These are phyloP conservation scores for Boletus huronensis DNA, from an alignment of 768 basidiomycete species.

Conservation along the genomic window DNA sequence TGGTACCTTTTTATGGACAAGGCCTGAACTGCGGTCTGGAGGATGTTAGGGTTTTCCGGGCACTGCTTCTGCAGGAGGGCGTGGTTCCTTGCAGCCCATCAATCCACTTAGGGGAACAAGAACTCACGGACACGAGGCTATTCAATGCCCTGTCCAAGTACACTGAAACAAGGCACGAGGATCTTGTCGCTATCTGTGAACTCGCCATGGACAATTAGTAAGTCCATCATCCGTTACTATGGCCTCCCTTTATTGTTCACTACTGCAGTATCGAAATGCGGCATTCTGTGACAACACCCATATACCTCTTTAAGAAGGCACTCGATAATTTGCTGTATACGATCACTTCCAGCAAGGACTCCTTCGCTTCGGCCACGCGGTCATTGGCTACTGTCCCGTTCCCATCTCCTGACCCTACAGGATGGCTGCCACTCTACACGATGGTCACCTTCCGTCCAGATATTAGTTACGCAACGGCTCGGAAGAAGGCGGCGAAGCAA, in stretches of 20 bases:
- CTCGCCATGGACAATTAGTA: slow-evolving; percentile 98
- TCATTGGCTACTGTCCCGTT: slow-evolving; percentile 52
- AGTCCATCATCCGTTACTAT: slow-evolving; percentile 39
- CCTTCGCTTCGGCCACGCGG: slow-evolving; percentile 45
- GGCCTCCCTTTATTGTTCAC: slow-evolving; percentile 19
- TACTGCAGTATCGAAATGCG: slow-evolving; percentile 85
- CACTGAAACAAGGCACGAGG: slow-evolving; percentile 77
- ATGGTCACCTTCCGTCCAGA: slow-evolving; percentile 99
- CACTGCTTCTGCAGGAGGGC: slow-evolving; percentile 66
- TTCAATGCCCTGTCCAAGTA: slow-evolving; percentile 71
- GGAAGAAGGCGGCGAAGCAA: slow-evolving; percentile 68
- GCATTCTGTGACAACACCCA: slow-evolving; percentile 79
- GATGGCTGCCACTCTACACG: slow-evolving; percentile 93
- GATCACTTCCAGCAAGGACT: slow-evolving; percentile 50
- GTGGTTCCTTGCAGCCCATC: slow-evolving; percentile 47
- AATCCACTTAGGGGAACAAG: slow-evolving; percentile 28
- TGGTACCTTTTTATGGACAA: slow-evolving; percentile 99
- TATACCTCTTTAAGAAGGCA: slow-evolving; percentile 75
- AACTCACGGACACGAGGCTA: slow-evolving; percentile 51
- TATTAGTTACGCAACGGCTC: slow-evolving; percentile 83
- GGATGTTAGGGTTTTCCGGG: slow-evolving; percentile 87
- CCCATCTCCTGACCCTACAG: slow-evolving; percentile 54
- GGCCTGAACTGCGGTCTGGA: slow-evolving; percentile 97
- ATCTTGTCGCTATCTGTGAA: slow-evolving; percentile 86
- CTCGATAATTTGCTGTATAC: slow-evolving; percentile 73